Conservation (phyloP, 2,329 filamentous ascomycete genomes). For the Fusarium sp. region DNA sequence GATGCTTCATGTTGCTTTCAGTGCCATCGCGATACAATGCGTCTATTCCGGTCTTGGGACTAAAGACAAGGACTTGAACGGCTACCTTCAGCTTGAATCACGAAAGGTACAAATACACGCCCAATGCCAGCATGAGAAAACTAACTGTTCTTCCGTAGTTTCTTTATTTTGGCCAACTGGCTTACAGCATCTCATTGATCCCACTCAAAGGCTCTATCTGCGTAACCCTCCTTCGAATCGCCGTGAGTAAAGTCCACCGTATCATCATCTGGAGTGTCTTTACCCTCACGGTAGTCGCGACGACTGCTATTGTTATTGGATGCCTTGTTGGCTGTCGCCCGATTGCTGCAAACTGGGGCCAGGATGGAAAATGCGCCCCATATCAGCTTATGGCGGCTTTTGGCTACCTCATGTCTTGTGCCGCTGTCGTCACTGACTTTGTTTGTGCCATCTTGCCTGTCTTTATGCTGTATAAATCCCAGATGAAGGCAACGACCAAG, state of each 20-base stretch:
- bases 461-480: constrained; percentile 37
- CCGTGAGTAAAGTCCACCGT: constrained; percentile 25
- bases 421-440: constrained; percentile 26
- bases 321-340: constrained; percentile 15
- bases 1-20: constrained; percentile 28
- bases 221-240: constrained; percentile 32
- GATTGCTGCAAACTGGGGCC: constrained; percentile 9
- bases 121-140: background rate
- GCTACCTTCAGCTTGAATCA: constrained; percentile 5
- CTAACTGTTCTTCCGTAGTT: background rate
- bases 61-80: constrained; percentile 21
- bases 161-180: constrained; percentile 24
- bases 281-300: constrained; percentile 6
- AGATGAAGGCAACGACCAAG: constrained; percentile 33
- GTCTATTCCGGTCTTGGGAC: constrained; percentile 25
- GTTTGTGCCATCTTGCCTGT: constrained; percentile 26
- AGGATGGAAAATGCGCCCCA: background rate
- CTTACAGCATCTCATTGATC: constrained; percentile 22
- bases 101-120: constrained; percentile 16
- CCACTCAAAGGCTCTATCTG: constrained; percentile 39
- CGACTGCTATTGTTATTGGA: constrained; percentile 10
- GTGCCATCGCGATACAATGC: background rate
- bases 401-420: constrained; percentile 22
- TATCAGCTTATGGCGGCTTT: background rate
- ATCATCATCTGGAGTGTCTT: constrained; percentile 30